Evolutionary conservation across 2,329 filamentous ascomycete genomes (phyloP).

Genomic region (Coniochaeta hoffmannii): DNA sequence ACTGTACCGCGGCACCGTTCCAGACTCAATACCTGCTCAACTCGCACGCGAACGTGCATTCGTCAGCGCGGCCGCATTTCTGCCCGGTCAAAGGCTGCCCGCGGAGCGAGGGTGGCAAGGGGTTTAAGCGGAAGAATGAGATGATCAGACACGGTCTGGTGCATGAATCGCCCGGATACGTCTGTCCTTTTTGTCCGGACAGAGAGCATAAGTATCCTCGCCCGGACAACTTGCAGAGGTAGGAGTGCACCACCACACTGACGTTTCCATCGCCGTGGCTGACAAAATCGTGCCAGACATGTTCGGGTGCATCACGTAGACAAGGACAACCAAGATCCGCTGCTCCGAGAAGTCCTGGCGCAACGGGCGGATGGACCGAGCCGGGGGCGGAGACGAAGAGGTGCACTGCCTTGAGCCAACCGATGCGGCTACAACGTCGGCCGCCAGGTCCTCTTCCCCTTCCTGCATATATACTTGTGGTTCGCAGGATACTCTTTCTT

Average conservation of each 20-base stretch:
- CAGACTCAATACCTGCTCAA: slow-evolving; percentile 73
- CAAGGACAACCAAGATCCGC: slow-evolving; percentile 79
- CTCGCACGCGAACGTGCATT: slow-evolving; percentile 70
- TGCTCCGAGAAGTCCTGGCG: slow-evolving; percentile 73
- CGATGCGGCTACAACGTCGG: no score
- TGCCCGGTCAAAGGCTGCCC: slow-evolving; percentile 56
- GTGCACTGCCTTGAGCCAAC: slow-evolving; percentile 30
- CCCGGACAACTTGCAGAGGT: slow-evolving; percentile 94
- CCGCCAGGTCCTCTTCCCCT: no score
- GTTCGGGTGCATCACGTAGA: slow-evolving; percentile 88
- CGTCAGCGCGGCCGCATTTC: slow-evolving; percentile 57
- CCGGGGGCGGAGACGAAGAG: slow-evolving; percentile 68
- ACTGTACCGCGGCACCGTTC: slow-evolving; percentile 66
- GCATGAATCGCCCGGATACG: slow-evolving; percentile 88
- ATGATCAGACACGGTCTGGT: slow-evolving; percentile 77
- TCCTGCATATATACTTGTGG: no score
- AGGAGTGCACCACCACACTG: slow-evolving; percentile 20
- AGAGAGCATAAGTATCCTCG: slow-evolving; percentile 90
- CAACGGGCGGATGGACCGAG: slow-evolving; percentile 79
- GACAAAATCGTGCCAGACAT: slow-evolving; percentile 49
- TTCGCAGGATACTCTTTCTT: no score
- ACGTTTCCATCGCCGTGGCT: neutral
- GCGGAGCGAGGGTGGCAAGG: slow-evolving; percentile 56
- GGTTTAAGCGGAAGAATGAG: slow-evolving; percentile 67
- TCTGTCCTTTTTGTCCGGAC: slow-evolving; percentile 93